Conservation (phyloP, 352 stramenopile species). For the Pythium plurisporium region DNA sequence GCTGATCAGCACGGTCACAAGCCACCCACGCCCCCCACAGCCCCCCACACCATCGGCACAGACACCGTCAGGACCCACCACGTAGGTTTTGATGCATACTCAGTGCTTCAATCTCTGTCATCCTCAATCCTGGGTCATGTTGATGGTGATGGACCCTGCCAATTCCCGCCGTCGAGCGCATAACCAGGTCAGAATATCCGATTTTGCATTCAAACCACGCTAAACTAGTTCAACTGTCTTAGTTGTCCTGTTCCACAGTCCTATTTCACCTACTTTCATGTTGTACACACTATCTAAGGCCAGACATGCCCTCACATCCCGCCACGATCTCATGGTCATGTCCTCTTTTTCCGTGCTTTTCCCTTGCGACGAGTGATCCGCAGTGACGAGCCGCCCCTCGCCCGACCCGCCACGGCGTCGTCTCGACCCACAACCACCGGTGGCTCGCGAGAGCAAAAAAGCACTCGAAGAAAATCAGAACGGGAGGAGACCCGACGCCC, state of each 20-base stretch:
- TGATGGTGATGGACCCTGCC: too few relatives aligned
- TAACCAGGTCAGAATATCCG: not conserved
- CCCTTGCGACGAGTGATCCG: not conserved
- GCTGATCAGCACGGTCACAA: constrained; percentile 20
- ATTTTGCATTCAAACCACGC: too few relatives aligned
- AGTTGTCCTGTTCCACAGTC: too few relatives aligned
- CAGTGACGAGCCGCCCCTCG: constrained; percentile 6
- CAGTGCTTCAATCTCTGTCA: too few relatives aligned
- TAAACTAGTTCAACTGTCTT: not conserved
- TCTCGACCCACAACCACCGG: too few relatives aligned
- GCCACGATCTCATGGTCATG: too few relatives aligned
- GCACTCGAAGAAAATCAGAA: too few relatives aligned
- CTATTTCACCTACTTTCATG: too few relatives aligned
- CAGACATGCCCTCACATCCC: not conserved
- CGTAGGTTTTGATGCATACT: not conserved
- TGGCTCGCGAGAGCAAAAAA: not conserved
- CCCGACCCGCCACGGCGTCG: too few relatives aligned
- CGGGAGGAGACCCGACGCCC: too few relatives aligned
- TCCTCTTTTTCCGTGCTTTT: constrained; percentile 3
- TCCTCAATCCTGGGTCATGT: not conserved
- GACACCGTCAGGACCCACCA: not conserved
- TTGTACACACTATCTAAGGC: not conserved
- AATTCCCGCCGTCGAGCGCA: constrained; percentile 2
- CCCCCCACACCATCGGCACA: not conserved
- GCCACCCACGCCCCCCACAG: not conserved